Evolutionary conservation across 1,284 basidiomycete genomes (phyloP), one percentile per base, ranked within the genome.

Genomic region (Ustilago tritici): DNA sequence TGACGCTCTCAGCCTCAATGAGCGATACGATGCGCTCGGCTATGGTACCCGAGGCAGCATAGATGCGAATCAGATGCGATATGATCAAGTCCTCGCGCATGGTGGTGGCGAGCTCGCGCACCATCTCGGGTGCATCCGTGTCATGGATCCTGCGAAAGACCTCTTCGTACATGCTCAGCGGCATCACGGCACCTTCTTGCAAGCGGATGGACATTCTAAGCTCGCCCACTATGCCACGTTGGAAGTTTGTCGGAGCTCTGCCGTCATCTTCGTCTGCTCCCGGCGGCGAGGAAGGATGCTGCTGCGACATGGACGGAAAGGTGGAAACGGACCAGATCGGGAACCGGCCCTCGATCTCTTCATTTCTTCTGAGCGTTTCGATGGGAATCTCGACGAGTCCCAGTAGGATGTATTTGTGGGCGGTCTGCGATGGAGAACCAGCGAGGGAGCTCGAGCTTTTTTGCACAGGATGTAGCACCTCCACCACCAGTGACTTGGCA

Each of bases 321-420:
- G 70, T 63, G 19, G 67, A 60, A 23, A 62, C 46, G 54, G 79
- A 79, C 80, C 81, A 83, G 56, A 83, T 76, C 6, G 82, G 82
- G 59, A 79, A 83, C 17, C 79, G 80, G 9, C 82, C 82, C 5
- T 81, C 74, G 14, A 83, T 53, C 23, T 79, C 78, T 59, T 83
- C 82, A n/a, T 80, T 80, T 12, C 82, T 65, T 17, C 77, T 66
- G 52, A 82, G 43, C 19, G 73, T 81, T n/a, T 82, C 78, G 49
- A 83, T 66, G 15, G 80, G 79, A 15, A 83, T 67, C 59, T 81
- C 74, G 40, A 82, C 81, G 6, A 76, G 40, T 17, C 82, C 82
- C 11, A 82, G 50, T n/a, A 81, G 61, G 23, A 61, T 46, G 54
- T 65, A 71, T 61, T 78, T 81, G 75, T 38, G 55, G 53, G 46